Evolutionary conservation across 225 moss, liverwort and hornwort species (phyloP), one percentile per base, ranked within the genome.

Genomic region (Marchantia polymorpha): DNA sequence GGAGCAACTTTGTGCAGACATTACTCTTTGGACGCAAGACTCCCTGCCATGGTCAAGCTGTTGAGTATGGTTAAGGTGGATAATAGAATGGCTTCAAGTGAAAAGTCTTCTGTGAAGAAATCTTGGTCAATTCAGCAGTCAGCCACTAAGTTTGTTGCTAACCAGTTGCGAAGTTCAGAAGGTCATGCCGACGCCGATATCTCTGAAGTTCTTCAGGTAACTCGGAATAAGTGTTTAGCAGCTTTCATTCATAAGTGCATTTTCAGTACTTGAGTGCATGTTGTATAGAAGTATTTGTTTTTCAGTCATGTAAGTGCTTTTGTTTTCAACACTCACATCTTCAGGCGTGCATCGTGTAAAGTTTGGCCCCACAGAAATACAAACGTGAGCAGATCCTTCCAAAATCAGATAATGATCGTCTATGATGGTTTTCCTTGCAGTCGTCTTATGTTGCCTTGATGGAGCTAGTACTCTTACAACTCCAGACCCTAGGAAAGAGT

Each of bases 11-110:
- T 99, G 10, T 94, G 92, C 83, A 88, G 90, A 81, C 92, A 95
- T 81, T 99, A 92, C 73, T 83, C 87, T 20, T 83, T 90, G 66
- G 81, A 51, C 53, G 83, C 89, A n/a, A 90, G 89, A 86, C 88
- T 95, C 64, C 92, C 93, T 61, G 95, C 95, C 6, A 69, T 99
- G 76, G 95, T 93, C 64, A 92, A 90, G 84, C 78, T 95, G 79
- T 82, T 99, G 54, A 74, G 84, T 79, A 88, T 78, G 13, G 79
- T 91, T 65, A 88, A 89, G 82, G 83, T 83, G 59, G 83, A 84
- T 27, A 76, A 59, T 27, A 78, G 61, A 72, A 80, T 77, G 77
- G 7, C 8, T 22, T n/a, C 7, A 23, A 23, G 65, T 50, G 56
- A 77, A 10, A 77, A 60, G 10, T 26, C 49, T 25, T 69, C 66